Conservation (phyloP, 202 grass and related monocot species). For the Carex arenaria region DNA sequence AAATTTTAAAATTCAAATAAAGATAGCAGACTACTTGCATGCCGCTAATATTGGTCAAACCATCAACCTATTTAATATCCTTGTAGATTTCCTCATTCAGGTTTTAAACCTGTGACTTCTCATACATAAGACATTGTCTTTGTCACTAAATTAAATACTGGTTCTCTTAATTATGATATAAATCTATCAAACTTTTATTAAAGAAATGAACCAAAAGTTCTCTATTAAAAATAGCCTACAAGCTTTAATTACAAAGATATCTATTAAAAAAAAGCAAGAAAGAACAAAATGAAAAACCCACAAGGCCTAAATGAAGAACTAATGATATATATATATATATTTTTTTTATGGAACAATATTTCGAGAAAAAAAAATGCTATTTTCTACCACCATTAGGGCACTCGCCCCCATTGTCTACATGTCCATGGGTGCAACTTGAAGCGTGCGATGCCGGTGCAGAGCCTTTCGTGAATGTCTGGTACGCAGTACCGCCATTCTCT, state of each 20-base stretch:
- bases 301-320: neutral
- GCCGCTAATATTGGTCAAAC: neutral
- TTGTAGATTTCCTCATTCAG: too few relatives aligned
- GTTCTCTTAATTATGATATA: neutral
- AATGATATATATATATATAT: neutral
- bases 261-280: neutral
- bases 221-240: neutral
- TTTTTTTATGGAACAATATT: neutral
- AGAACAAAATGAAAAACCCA: neutral
- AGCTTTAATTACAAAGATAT: neutral
- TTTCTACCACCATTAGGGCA: neutral
- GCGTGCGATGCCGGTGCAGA: neutral
- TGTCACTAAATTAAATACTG: too few relatives aligned
- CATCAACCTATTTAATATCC: too few relatives aligned
- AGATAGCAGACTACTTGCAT: neutral
- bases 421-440: slow-evolving; percentile 8
- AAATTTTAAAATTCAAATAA: neutral
- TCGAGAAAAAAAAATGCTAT: neutral
- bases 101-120: too few relatives aligned
- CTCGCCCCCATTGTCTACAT: neutral
- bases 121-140: too few relatives aligned
- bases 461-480: neutral
- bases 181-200: neutral
- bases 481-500: neutral
- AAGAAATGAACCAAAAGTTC: neutral